Base-by-base conservation (phyloP, 805 yeast species). In the Lachancea sp. region DNA sequence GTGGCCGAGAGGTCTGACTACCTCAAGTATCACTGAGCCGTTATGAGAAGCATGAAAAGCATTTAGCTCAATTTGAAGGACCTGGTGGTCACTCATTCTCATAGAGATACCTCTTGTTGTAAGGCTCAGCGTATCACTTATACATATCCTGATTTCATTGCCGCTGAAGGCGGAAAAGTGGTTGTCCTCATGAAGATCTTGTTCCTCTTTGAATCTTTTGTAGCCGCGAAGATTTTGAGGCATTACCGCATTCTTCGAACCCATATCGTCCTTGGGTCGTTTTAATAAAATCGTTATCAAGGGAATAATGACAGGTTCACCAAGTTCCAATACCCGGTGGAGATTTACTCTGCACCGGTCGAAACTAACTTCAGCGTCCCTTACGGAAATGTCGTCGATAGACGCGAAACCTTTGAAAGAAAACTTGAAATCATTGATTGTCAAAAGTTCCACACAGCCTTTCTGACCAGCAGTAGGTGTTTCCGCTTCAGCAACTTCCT, bases 391-490 rank as follows among this genome's bases (percentile, higher is more conserved):
- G 34, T 67, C 56, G 17, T 66, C 65, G 7, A 67, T 35, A 1
- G 60, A 53, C 0, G 63, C 51, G 4, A 66, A 47, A 1, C 85
- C 85, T 47, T 74, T 73, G 51, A 81, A 80, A 3, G 69, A 64
- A 1, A 75, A 45, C 2, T 58, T 59, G 4, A 73, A 50, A 9
- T 57, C 45, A 27, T 41, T 18, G 17, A 41, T 15, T 13, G 18
- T n/a, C 2, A 41, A 20, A 17, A 34, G 22, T 3, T 32, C 32
- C 17, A 11, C 3, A 19, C 22, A 31, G 11, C 36, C 29, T 17
- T n/a, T 15, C 19, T 32, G 35, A 15, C 16, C 35, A 5, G 35
- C 17, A 17, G 18, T 9, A 3, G 35, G 19, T 16, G 16, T 9
- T 11, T 32, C 35, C 12, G 35, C 18, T 32, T 30, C 41, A 29